Evolutionary conservation across 495 filamentous ascomycete species (phyloP).

Genomic region (Xylaria bambusicola): DNA sequence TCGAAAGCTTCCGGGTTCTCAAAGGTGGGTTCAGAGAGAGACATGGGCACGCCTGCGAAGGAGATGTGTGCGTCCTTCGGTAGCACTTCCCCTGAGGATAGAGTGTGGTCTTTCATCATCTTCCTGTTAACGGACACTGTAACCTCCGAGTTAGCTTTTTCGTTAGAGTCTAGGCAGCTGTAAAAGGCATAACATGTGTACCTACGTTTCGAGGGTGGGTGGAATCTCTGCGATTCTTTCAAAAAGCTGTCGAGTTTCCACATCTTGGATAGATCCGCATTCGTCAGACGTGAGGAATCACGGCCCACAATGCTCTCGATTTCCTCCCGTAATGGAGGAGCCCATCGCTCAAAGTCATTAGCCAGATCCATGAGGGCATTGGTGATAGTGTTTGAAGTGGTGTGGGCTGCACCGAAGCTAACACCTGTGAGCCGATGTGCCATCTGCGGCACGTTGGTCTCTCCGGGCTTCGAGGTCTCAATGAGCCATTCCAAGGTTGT

Average conservation of each 20-base stretch:
- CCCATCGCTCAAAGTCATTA: conserved; percentile 1
- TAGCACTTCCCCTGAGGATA: background rate
- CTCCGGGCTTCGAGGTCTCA: background rate
- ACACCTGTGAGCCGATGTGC: conserved; percentile 1
- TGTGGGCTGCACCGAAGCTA: background rate
- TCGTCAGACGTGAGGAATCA: conserved; percentile 15
- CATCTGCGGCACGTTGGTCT: background rate
- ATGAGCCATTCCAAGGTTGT: conserved; percentile 1
- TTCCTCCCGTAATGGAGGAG: background rate
- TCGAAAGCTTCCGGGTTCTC: background rate
- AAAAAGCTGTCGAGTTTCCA: conserved; percentile 41
- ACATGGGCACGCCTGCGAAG: conserved; percentile 9
- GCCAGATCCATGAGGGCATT: conserved; percentile 1
- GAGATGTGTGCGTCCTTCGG: background rate
- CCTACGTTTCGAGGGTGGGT: conserved; percentile 18
- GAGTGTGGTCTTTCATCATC: background rate
- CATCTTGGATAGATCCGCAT: conserved; percentile 33
- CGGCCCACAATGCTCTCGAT: background rate
- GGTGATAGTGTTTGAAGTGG: conserved; percentile 2
- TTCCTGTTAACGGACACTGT: background rate
- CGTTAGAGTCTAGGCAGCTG: too few species aligned
- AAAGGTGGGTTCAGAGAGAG: background rate
- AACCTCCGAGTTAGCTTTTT: background rate
- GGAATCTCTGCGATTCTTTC: conserved; percentile 37
- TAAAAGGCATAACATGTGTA: background rate